Conservation (phyloP, 2,329 filamentous ascomycete genomes). For the Phaeosphaeriaceae sp. region DNA sequence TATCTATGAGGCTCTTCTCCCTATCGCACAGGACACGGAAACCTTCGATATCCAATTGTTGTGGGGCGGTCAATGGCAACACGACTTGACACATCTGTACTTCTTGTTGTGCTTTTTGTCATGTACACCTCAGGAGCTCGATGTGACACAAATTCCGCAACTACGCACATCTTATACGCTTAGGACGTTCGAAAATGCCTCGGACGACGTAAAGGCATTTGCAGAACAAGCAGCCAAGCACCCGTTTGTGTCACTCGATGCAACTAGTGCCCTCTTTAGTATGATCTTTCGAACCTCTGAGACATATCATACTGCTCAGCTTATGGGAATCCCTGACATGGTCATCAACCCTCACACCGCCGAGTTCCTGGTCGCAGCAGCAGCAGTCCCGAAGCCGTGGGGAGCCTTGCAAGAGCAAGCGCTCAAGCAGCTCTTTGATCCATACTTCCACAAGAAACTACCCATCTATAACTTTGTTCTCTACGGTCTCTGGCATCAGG, state of each 20-base stretch:
- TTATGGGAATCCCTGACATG: conserved; percentile 64
- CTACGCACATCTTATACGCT: conserved; percentile 77
- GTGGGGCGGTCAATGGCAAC: conserved; percentile 89
- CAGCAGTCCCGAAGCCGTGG: conserved; percentile 80
- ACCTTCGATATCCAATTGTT: conserved; percentile 83
- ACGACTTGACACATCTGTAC: conserved; percentile 88
- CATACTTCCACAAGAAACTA: conserved; percentile 80
- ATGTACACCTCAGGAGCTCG: conserved; percentile 74
- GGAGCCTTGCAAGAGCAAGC: conserved; percentile 76
- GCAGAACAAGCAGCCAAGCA: conserved; percentile 76
- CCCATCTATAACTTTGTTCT: conserved; percentile 86
- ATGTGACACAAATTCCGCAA: conserved; percentile 83
- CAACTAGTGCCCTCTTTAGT: conserved; percentile 71
- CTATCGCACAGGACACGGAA: conserved; percentile 67
- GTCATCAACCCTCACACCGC: conserved; percentile 75
- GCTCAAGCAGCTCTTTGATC: conserved; percentile 77
- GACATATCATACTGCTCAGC: conserved; percentile 62
- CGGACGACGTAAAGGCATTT: conserved; percentile 64
- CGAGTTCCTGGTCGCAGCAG: conserved; percentile 79
- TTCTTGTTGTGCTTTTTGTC: conserved; percentile 89
- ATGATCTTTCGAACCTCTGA: conserved; percentile 66
- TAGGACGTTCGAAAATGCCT: conserved; percentile 67
- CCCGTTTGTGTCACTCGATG: conserved; percentile 86
- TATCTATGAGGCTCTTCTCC: conserved; percentile 79
- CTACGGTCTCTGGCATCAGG: conserved; percentile 88